These are phyloP conservation scores for Hygrocybe coccinea DNA, from an alignment of 768 basidiomycete species.

Conservation along the genomic window DNA sequence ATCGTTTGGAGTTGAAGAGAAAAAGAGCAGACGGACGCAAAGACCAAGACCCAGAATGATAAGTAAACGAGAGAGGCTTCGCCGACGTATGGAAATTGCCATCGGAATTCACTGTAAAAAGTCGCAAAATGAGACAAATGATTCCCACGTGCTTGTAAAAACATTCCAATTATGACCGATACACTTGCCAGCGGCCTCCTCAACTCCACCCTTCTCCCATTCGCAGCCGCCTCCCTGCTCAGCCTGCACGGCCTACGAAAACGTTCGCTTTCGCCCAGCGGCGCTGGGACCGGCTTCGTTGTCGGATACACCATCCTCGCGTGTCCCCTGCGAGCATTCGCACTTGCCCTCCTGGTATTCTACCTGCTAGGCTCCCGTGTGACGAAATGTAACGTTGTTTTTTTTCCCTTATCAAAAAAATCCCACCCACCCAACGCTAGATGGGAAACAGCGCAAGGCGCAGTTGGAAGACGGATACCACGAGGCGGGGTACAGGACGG, in stretches of 20 bases:
- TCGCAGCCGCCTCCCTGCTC: slow-evolving; percentile 48
- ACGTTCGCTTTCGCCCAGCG: slow-evolving; percentile 70
- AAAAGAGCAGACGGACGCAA: slow-evolving; percentile 37
- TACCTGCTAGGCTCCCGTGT: slow-evolving; percentile 79
- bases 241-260: slow-evolving; percentile 67
- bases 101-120: too few relatives aligned
- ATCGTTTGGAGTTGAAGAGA: slow-evolving; percentile 26
- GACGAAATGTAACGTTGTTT: slow-evolving; percentile 62
- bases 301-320: slow-evolving; percentile 73
- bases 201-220: background rate
- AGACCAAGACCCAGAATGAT: slow-evolving; percentile 32
- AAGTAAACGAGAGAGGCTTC: slow-evolving; percentile 43
- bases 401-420: background rate
- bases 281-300: slow-evolving; percentile 69
- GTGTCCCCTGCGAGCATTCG: slow-evolving; percentile 61
- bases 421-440: slow-evolving; percentile 28
- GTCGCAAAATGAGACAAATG: too few relatives aligned
- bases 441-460: slow-evolving; percentile 71
- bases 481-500: slow-evolving; percentile 65
- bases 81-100: slow-evolving; percentile 44
- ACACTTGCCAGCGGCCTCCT: too few relatives aligned
- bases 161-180: too few relatives aligned
- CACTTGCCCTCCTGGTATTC: slow-evolving; percentile 63
- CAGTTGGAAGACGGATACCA: slow-evolving; percentile 75
- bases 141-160: too few relatives aligned